A percentile compares a stretch with the other conserved stretches of the same genome.
phyloP scores from a whole-genome alignment of 495 filamentous ascomycete genomes.

The Talaromyces wortmannii region DNA sequence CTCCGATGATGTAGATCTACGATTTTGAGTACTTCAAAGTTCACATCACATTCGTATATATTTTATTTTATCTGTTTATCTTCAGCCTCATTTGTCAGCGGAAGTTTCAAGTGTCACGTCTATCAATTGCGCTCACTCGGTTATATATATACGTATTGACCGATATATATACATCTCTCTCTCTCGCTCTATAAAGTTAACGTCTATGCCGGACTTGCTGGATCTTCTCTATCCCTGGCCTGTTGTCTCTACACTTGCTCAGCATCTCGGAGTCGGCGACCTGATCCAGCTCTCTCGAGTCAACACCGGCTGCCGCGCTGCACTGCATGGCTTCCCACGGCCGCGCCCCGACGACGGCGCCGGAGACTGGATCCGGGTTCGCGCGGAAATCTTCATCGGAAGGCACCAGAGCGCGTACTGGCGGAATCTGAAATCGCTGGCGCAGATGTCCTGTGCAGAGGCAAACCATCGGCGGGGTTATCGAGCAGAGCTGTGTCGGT shows the following conservation, averaged over 20 bases:
- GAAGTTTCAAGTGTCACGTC: too few relatives aligned
- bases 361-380: neutral
- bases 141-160: too few relatives aligned
- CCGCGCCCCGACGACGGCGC: neutral
- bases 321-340: constrained; percentile 14
- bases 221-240: constrained; percentile 13
- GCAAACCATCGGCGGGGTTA: constrained; percentile 9
- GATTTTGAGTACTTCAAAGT: too few relatives aligned
- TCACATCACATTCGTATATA: too few relatives aligned
- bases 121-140: too few relatives aligned
- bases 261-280: constrained; percentile 11
- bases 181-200: too few relatives aligned
- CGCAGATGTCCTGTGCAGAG: constrained; percentile 11
- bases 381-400: constrained; percentile 8
- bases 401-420: constrained; percentile 12
- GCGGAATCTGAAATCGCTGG: constrained; percentile 13
- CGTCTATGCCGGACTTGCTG: constrained; percentile 10
- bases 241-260: constrained; percentile 9
- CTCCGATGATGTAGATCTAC: too few relatives aligned
- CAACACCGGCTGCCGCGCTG: constrained; percentile 9
- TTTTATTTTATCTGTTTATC: too few relatives aligned
- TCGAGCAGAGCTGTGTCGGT: constrained; percentile 10
- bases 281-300: constrained; percentile 14
- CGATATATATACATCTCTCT: too few relatives aligned
- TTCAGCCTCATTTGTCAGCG: too few relatives aligned